A percentile compares a stretch with the other conserved stretches of the same genome.
Evolutionary conservation across 2,329 filamentous ascomycete species (phyloP).

Genomic region (Sporothrix pseudoabietina): DNA sequence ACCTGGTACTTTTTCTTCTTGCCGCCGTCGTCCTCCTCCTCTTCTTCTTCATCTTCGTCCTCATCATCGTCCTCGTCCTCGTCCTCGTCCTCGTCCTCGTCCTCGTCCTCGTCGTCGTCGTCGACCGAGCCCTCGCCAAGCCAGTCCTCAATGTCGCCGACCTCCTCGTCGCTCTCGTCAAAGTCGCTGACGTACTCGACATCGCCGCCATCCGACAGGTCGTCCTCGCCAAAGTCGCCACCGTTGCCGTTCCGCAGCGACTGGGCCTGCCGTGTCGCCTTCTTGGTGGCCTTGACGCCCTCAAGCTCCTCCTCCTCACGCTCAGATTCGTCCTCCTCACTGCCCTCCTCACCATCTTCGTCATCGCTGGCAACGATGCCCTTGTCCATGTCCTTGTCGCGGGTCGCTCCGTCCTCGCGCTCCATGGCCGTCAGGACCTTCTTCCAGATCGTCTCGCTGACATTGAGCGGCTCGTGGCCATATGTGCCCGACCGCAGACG

Average conservation of each 20-base stretch:
- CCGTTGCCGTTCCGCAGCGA: slow-evolving; percentile 50
- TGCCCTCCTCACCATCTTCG: slow-evolving; percentile 63
- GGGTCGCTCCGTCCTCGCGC: slow-evolving; percentile 76
- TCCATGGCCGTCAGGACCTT: slow-evolving; percentile 92
- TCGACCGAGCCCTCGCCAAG: slow-evolving; percentile 72
- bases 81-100: slow-evolving; percentile 60
- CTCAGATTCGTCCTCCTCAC: slow-evolving; percentile 71
- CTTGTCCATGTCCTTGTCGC: slow-evolving; percentile 86
- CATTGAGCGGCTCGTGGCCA: slow-evolving; percentile 90
- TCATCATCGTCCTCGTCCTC: slow-evolving; percentile 60
- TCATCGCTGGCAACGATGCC: slow-evolving; percentile 80
- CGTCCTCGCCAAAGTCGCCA: slow-evolving; percentile 60
- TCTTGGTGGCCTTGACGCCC: slow-evolving; percentile 41
- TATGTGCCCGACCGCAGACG: slow-evolving; percentile 89
- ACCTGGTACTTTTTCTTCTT: slow-evolving; percentile 57
- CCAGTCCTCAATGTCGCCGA: slow-evolving; percentile 89
- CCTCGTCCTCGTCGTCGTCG: slow-evolving; percentile 62
- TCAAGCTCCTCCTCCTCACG: slow-evolving; percentile 67
- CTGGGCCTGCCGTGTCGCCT: slow-evolving; percentile 24
- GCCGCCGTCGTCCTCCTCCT: slow-evolving; percentile 55
- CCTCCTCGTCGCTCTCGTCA: slow-evolving; percentile 78
- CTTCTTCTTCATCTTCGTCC: slow-evolving; percentile 60
- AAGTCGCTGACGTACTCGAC: slow-evolving; percentile 94
- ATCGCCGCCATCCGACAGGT: slow-evolving; percentile 67
- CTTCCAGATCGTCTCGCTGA: slow-evolving; percentile 95